Percentiles rank a stretch among this genome's conserved stretches.
Evolutionary conservation across 2,329 filamentous ascomycete species (phyloP).

Genomic region (Verticillium longisporum): DNA sequence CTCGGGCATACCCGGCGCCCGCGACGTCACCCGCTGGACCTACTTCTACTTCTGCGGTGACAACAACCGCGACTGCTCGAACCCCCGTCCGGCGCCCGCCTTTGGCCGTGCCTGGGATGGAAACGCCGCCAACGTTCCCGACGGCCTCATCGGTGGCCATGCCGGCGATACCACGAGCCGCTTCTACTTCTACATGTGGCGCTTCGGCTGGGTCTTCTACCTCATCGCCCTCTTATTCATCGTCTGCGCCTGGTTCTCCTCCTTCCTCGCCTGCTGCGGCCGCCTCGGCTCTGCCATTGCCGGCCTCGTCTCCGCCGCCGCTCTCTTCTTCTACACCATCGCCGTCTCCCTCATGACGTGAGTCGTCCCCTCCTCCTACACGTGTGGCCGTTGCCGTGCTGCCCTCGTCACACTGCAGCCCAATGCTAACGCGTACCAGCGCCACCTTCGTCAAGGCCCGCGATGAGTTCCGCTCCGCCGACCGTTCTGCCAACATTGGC

Average conservation of each 20-base stretch:
- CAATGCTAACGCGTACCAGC: constrained; percentile 17
- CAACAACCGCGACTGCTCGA: constrained; percentile 57
- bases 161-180: constrained; percentile 47
- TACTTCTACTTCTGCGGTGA: constrained; percentile 78
- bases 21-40: constrained; percentile 72
- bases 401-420: not conserved
- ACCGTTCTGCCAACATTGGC: constrained; percentile 55
- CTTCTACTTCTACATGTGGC: constrained; percentile 74
- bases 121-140: constrained; percentile 35
- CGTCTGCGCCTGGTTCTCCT: constrained; percentile 57
- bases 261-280: constrained; percentile 63
- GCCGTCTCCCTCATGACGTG: constrained; percentile 73
- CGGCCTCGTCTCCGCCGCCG: constrained; percentile 47
- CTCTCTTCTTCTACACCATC: constrained; percentile 63
- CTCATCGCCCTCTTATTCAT: constrained; percentile 79
- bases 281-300: constrained; percentile 64
- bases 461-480: constrained; percentile 52
- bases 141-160: constrained; percentile 40
- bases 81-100: constrained; percentile 55
- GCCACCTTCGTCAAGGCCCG: constrained; percentile 63
- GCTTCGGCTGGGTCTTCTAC: constrained; percentile 90
- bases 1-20: constrained; percentile 61
- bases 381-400: not conserved
- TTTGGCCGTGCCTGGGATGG: constrained; percentile 64
- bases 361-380: not conserved